Conservation (phyloP, 192 early-diverging fungal species). For the Gaertneriomyces semiglobifer region DNA sequence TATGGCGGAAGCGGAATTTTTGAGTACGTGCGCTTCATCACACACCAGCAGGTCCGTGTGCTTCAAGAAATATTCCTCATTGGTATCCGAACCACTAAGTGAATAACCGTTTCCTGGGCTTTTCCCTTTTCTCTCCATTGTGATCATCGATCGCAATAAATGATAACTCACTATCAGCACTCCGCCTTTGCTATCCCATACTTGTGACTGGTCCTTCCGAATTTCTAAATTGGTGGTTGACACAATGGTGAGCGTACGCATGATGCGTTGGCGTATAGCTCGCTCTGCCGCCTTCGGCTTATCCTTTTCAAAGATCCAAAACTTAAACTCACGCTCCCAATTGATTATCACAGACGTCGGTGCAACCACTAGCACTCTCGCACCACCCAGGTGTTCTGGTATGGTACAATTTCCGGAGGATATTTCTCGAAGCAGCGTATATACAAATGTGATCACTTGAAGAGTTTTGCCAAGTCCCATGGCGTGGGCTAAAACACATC, state of each 20-base stretch:
- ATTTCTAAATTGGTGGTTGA: too few species aligned
- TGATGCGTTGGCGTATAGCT: too few species aligned
- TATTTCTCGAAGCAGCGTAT: constrained; percentile 66
- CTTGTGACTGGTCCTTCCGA: too few species aligned
- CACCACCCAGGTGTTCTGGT: constrained; percentile 48
- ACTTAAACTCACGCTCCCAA: constrained; percentile 59
- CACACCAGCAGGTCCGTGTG: constrained; percentile 71
- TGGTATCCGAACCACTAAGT: too few species aligned
- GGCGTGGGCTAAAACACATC: constrained; percentile 77
- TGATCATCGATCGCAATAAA: too few species aligned
- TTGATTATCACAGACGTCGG: constrained; percentile 68
- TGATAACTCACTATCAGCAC: too few species aligned
- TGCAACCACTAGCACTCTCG: constrained; percentile 68
- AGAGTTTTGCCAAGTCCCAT: constrained; percentile 89
- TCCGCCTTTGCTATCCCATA: too few species aligned
- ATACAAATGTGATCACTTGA: constrained; percentile 70
- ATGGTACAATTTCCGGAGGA: constrained; percentile 46
- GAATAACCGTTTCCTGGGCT: too few species aligned
- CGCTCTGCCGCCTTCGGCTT: too few species aligned
- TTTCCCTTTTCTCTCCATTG: too few species aligned
- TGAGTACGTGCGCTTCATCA: constrained; percentile 76
- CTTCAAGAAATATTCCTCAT: constrained; percentile 34
- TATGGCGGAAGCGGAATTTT: neutral
- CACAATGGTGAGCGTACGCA: too few species aligned
- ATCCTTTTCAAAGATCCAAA: neutral